phyloP scores from a whole-genome alignment of 75 land plant genomes.

The Pseudotsuga menziesii region DNA sequence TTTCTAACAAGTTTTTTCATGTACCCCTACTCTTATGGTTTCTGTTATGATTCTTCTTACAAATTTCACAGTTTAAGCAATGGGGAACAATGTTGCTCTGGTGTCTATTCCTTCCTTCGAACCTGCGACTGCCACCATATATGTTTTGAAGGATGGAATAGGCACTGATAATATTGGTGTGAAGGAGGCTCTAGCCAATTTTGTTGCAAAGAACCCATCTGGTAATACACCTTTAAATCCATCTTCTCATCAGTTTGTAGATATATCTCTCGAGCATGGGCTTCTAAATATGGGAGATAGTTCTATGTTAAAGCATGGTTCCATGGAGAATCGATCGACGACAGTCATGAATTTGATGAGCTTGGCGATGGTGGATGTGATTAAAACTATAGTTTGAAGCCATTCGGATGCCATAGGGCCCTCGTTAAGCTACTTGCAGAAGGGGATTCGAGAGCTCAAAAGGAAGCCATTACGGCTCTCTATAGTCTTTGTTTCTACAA shows the following conservation, averaged over 20 bases:
- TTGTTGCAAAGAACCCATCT: constrained; percentile 19
- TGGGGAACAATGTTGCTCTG: constrained; percentile 45
- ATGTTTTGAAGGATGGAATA: constrained; percentile 1
- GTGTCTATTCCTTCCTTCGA: constrained; percentile 24
- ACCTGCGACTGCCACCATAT: constrained; percentile 7
- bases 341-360: constrained; percentile 86
- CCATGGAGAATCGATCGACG: constrained; percentile 44
- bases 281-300: constrained; percentile 31
- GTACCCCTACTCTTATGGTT: too few species aligned
- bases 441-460: too few species aligned
- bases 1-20: too few species aligned
- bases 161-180: constrained; percentile 3
- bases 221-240: constrained; percentile 14
- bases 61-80: constrained; percentile 26
- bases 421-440: constrained; percentile 54
- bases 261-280: not conserved
- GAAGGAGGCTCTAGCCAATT: not conserved
- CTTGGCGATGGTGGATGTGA: constrained; percentile 67
- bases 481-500: too few species aligned
- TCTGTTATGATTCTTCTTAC: too few species aligned
- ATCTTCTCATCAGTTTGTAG: constrained; percentile 13
- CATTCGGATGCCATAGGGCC: constrained; percentile 39
- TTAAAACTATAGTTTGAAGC: too few species aligned
- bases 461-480: constrained; percentile 83
- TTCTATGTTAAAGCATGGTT: constrained; percentile 22